Evolutionary conservation across 352 stramenopile genomes (phyloP).

Genomic region (Phytophthora pisi): DNA sequence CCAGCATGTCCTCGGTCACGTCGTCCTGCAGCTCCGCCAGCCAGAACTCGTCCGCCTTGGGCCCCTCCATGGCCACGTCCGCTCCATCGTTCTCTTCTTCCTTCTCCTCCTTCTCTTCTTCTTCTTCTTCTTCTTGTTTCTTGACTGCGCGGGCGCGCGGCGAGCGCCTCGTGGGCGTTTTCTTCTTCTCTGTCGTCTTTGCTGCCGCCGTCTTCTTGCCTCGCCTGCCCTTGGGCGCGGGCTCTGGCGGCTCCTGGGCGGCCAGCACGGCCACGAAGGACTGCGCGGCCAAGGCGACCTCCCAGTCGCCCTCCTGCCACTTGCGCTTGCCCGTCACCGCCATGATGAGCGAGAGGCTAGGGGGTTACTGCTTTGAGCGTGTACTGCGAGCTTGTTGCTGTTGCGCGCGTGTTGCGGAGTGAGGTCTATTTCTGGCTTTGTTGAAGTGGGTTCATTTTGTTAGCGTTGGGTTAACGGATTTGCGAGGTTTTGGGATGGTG

Average conservation of each 20-base stretch:
- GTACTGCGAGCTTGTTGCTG: too few species aligned
- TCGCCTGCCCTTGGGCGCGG: conserved; percentile 7
- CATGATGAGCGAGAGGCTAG: neutral
- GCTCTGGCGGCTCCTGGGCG: conserved; percentile 2
- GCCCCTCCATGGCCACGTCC: conserved; percentile 3
- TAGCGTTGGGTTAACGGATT: neutral
- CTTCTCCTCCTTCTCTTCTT: conserved; percentile 12
- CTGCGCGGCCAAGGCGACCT: conserved; percentile 65
- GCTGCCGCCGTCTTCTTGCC: neutral
- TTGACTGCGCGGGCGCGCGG: neutral
- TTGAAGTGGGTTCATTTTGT: neutral
- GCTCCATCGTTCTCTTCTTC: conserved; percentile 9
- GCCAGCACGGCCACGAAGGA: conserved; percentile 72
- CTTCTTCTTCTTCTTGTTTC: conserved; percentile 10
- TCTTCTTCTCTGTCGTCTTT: conserved; percentile 3
- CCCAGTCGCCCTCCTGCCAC: conserved; percentile 74
- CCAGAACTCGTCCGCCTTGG: conserved; percentile 56
- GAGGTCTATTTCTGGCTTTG: neutral
- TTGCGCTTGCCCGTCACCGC: conserved; percentile 52
- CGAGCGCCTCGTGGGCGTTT: conserved; percentile 11
- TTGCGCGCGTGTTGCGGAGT: neutral
- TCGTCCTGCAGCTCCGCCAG: conserved; percentile 77
- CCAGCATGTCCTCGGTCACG: conserved; percentile 77
- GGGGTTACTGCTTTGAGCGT: neutral
- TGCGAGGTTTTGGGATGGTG: neutral